Conservation (phyloP, 2,329 filamentous ascomycete species). For the Ophiostoma triangulosporum region DNA sequence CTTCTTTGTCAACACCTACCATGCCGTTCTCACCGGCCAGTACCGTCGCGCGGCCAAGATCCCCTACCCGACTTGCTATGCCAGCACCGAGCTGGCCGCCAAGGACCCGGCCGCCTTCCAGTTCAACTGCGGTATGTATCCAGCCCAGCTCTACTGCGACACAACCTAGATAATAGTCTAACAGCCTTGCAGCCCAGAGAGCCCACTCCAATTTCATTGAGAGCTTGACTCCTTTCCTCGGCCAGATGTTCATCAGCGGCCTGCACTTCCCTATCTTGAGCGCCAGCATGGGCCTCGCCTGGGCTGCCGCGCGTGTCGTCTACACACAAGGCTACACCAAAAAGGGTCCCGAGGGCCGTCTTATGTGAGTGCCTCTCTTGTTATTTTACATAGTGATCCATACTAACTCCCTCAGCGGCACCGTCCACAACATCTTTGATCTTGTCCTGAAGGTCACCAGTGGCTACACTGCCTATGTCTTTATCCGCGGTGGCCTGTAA, state of each 20-base stretch:
- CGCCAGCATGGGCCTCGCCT: conserved; percentile 35
- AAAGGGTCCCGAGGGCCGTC: conserved; percentile 31
- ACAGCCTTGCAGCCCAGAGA: conserved; percentile 35
- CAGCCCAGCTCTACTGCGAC: too few species aligned
- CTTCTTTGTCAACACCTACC: conserved; percentile 43
- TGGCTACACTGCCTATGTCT: conserved; percentile 27
- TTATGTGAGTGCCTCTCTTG: conserved; percentile 18
- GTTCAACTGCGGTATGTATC: conserved; percentile 46
- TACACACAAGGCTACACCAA: conserved; percentile 44
- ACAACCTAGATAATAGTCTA: too few species aligned
- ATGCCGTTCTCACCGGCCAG: conserved; percentile 31
- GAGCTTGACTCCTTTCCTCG: conserved; percentile 41
- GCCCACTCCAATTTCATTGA: conserved; percentile 52
- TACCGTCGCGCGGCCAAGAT: conserved; percentile 40
- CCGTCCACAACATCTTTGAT: conserved; percentile 23
- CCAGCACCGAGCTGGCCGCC: conserved; percentile 36
- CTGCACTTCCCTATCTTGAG: conserved; percentile 37
- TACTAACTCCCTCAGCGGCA: conserved; percentile 21
- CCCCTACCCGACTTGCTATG: conserved; percentile 45
- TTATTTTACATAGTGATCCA: neutral
- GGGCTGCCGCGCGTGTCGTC: conserved; percentile 36
- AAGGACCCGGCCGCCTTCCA: conserved; percentile 39
- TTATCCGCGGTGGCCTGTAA: conserved; percentile 11
- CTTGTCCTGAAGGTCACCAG: conserved; percentile 29
- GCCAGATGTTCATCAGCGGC: conserved; percentile 41